Evolutionary conservation across 192 early-diverging fungal genomes (phyloP).

Genomic region (Podila minutissima): DNA sequence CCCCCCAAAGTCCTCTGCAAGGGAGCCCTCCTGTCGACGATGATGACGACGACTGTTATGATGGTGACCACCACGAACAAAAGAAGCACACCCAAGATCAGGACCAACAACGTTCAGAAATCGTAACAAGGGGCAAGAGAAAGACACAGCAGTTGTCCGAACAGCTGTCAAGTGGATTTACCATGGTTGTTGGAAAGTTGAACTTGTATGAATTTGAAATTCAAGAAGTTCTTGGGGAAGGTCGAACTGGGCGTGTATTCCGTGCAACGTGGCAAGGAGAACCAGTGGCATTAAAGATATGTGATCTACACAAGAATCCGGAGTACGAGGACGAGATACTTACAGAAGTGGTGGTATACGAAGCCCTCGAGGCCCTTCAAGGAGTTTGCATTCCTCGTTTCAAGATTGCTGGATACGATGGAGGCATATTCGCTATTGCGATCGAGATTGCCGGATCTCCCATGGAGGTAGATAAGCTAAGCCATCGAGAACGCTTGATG

Average conservation of each 20-base stretch:
- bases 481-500: constrained; percentile 14
- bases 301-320: constrained; percentile 14
- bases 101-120: constrained; percentile 10
- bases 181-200: constrained; percentile 12
- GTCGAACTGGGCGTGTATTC: constrained; percentile 24
- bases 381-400: constrained; percentile 29
- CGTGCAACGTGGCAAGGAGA: constrained; percentile 15
- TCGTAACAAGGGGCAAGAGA: constrained; percentile 8
- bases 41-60: constrained; percentile 9
- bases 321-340: constrained; percentile 23
- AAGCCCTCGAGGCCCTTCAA: constrained; percentile 17
- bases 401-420: constrained; percentile 22
- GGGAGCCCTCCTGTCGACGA: too few species aligned
- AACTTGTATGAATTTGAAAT: constrained; percentile 16
- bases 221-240: constrained; percentile 18
- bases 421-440: constrained; percentile 17
- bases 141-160: too few species aligned
- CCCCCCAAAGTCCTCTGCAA: too few species aligned
- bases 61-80: constrained; percentile 6
- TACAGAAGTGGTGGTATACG: constrained; percentile 7
- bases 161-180: constrained; percentile 8
- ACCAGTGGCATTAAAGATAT: constrained; percentile 18
- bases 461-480: constrained; percentile 22
- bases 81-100: background rate
- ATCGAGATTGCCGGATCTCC: constrained; percentile 15